Conservation (phyloP, 140 eudicot genomes). For the Flaveria floridana region DNA sequence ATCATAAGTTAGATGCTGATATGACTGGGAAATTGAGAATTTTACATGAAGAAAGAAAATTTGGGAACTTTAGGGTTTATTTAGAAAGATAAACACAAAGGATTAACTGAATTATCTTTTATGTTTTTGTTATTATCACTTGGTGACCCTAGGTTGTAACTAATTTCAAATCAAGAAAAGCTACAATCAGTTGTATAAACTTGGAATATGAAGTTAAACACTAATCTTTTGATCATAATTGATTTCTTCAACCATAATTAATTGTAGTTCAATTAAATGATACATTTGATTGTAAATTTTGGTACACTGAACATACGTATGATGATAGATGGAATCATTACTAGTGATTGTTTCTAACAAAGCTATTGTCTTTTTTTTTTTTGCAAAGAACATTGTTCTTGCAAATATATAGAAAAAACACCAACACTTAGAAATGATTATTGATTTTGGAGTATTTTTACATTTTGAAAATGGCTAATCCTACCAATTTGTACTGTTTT, state of each 20-base stretch:
- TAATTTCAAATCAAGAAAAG: not conserved
- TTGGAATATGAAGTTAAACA: not conserved
- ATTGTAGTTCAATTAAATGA: not conserved
- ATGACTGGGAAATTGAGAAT: not conserved
- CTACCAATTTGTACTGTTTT: not conserved
- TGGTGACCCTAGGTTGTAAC: slow-evolving; percentile 8
- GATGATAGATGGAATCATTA: not conserved
- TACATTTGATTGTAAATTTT: not conserved
- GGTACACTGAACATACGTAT: not conserved
- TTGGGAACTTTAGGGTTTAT: slow-evolving; percentile 3
- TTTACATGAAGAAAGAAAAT: not conserved
- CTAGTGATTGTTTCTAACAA: no score
- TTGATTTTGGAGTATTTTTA: not conserved
- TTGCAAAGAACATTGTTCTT: no score
- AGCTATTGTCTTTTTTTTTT: no score
- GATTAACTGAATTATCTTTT: not conserved
- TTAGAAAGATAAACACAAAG: not conserved
- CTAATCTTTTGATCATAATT: not conserved
- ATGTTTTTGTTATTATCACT: slow-evolving; percentile 4
- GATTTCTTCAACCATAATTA: not conserved
- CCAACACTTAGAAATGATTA: not conserved
- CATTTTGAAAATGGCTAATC: not conserved
- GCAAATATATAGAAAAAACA: not conserved
- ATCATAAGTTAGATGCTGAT: slow-evolving; percentile 22
- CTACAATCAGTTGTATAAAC: slow-evolving; percentile 5